Evolutionary conservation across 345 rosid genomes (phyloP).

Genomic region (Durio zibethinus): DNA sequence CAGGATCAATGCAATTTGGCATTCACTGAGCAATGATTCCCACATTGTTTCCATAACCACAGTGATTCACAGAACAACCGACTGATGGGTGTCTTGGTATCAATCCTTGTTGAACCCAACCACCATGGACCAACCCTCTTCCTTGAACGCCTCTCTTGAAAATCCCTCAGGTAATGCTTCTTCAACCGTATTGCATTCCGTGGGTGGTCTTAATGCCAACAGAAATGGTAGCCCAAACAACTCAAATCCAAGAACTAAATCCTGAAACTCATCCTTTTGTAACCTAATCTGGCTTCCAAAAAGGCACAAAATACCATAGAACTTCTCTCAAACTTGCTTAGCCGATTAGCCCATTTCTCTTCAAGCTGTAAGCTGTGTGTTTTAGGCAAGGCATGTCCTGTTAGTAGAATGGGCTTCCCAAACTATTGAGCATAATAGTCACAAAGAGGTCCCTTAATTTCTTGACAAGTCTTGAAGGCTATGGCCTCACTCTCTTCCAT

Average conservation of each 20-base stretch:
- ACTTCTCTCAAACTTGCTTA: conserved; percentile 15
- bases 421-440: not conserved
- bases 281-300: conserved; percentile 26
- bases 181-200: not conserved
- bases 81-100: not conserved
- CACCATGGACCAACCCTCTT: not conserved
- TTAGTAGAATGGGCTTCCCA: conserved; percentile 22
- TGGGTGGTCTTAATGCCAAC: not conserved
- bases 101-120: not conserved
- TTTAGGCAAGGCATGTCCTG: conserved; percentile 52
- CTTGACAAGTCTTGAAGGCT: too few relatives aligned
- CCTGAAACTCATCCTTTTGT: not conserved
- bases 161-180: conserved; percentile 5
- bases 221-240: not conserved
- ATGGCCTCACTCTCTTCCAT: too few relatives aligned
- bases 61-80: not conserved
- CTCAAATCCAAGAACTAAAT: not conserved
- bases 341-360: conserved; percentile 38
- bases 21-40: not conserved
- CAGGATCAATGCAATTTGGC: not conserved
- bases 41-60: conserved; percentile 8
- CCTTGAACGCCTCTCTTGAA: not conserved
- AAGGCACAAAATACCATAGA: conserved; percentile 35
- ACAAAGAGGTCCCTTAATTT: too few relatives aligned
- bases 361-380: conserved; percentile 17